Conservation (phyloP, 2,329 filamentous ascomycete genomes). For the Chaetomium sp. region DNA sequence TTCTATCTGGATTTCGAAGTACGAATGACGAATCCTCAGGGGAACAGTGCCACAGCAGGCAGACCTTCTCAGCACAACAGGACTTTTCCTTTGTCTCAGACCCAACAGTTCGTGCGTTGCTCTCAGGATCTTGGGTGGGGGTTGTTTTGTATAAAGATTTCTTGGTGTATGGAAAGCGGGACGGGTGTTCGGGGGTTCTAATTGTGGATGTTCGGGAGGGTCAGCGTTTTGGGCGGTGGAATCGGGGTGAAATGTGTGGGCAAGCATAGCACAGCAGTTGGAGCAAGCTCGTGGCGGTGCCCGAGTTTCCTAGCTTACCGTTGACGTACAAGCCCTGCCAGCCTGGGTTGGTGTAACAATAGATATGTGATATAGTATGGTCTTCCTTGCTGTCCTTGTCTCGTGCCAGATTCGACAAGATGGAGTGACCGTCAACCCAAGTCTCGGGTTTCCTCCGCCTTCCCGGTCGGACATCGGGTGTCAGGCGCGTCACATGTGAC, state of each 20-base stretch:
- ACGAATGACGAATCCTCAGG: conserved; percentile 20
- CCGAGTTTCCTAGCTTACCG: not conserved
- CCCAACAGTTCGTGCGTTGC: not conserved
- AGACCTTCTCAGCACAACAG: conserved; percentile 4
- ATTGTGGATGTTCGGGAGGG: conserved; percentile 8
- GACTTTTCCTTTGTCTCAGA: conserved; percentile 20
- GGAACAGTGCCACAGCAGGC: conserved; percentile 23
- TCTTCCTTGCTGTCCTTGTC: not conserved
- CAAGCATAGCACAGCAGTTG: conserved; percentile 3
- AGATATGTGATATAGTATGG: conserved; percentile 7
- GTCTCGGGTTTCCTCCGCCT: not conserved
- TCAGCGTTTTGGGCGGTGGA: not conserved
- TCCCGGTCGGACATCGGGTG: conserved; percentile 14
- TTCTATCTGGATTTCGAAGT: conserved; percentile 8
- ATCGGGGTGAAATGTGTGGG: not conserved
- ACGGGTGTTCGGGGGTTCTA: conserved; percentile 19
- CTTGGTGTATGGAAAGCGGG: conserved; percentile 1
- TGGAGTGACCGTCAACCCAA: not conserved
- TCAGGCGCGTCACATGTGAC: not conserved
- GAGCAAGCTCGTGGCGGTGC: not conserved
- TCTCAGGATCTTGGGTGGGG: not conserved
- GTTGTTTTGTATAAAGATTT: not conserved
- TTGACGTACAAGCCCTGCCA: not conserved
- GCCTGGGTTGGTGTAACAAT: conserved; percentile 19
- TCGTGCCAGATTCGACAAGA: not conserved